Conservation (phyloP, 2,329 filamentous ascomycete genomes). For the Byssochlamys sp. region DNA sequence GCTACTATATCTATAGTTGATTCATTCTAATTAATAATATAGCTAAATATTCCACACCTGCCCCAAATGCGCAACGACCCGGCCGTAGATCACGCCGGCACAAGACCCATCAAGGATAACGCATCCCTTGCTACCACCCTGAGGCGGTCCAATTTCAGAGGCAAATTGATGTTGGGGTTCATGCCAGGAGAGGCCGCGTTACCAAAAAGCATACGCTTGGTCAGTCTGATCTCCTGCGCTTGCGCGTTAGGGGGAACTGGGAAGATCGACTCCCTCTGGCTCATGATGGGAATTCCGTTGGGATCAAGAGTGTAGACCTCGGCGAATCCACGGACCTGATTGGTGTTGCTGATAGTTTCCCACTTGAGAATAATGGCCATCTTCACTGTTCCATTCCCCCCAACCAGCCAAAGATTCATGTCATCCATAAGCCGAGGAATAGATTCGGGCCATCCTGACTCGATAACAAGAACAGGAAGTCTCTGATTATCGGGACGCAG, state of each 20-base stretch:
- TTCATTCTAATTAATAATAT: background rate
- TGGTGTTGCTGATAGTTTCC: background rate
- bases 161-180: background rate
- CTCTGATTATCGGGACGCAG: background rate
- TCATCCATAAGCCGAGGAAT: constrained; percentile 1
- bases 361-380: background rate
- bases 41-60: background rate
- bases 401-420: constrained; percentile 2
- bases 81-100: background rate
- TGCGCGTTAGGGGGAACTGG: background rate
- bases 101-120: background rate
- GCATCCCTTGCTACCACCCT: background rate
- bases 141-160: background rate
- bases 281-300: background rate
- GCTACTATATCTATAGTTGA: too few species aligned
- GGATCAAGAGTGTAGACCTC: background rate
- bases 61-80: background rate
- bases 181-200: background rate
- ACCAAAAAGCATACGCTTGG: background rate
- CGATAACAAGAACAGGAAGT: background rate
- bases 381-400: background rate
- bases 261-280: background rate
- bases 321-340: background rate
- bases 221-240: background rate
- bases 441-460: background rate